Evolutionary conservation across 768 basidiomycete genomes (phyloP).

Genomic region (Boletus tomentosulus): DNA sequence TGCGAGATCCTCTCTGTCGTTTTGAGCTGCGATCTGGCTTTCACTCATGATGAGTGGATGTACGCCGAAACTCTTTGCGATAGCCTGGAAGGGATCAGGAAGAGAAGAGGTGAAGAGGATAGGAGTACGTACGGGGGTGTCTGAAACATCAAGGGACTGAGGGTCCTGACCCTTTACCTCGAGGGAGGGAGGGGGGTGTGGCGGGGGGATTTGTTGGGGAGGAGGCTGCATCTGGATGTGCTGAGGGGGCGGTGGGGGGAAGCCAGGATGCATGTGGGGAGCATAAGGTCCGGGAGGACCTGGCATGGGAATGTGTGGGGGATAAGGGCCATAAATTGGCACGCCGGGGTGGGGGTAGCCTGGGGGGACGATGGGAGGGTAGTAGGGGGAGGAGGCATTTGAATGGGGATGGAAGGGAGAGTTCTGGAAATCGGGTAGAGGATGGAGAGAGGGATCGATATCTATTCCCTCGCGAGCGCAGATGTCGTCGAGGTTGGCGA

Average conservation of each 20-base stretch:
- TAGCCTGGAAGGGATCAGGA: conserved; percentile 38
- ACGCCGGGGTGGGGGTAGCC: conserved; percentile 42
- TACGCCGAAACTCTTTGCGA: conserved; percentile 79
- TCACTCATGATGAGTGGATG: conserved; percentile 65
- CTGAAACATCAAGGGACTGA: conserved; percentile 74
- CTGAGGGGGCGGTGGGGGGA: conserved; percentile 46
- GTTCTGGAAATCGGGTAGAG: conserved; percentile 29
- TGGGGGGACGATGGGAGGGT: conserved; percentile 37
- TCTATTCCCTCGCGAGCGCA: conserved; percentile 68
- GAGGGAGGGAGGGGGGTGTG: conserved; percentile 14
- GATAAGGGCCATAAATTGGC: conserved; percentile 43
- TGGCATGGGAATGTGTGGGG: conserved; percentile 40
- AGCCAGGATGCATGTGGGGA: conserved; percentile 58
- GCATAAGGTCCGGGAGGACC: conserved; percentile 43
- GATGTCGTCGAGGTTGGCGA: conserved; percentile 62
- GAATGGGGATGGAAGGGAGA: conserved; percentile 33
- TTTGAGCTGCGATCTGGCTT: conserved; percentile 47
- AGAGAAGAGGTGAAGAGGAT: not conserved
- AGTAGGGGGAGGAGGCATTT: conserved; percentile 28
- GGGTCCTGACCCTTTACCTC: conserved; percentile 76
- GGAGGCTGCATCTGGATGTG: conserved; percentile 28
- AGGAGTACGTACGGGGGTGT: conserved; percentile 44
- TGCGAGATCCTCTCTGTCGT: conserved; percentile 70
- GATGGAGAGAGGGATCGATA: conserved; percentile 22
- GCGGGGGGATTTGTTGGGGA: conserved; percentile 21